Base-by-base conservation (phyloP, 2,329 filamentous ascomycete species). In the Didymella pomorum region DNA sequence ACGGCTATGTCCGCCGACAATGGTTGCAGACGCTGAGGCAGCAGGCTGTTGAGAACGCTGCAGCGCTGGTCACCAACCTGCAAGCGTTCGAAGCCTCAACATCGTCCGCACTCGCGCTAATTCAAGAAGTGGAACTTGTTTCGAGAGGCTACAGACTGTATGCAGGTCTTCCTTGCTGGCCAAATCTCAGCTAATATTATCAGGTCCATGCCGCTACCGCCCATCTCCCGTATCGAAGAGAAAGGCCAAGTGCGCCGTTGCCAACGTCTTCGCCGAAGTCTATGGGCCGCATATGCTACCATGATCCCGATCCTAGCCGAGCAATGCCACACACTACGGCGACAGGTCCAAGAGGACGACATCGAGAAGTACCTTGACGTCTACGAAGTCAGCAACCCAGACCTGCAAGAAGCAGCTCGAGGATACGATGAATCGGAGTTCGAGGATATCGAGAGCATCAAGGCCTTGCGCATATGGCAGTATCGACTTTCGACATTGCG, bases 101-200 rank as follows among this genome's bases (percentile, higher is more conserved):
- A 39, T 88, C 88, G 37, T 89, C 91, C 29, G 90, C 91, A 2
- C 82, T 97, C 54, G 87, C 90, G 35, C 84, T 97, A 60, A 89
- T 97, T 62, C 93, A 97, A 75, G 93, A 97, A 78, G 93, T 97
- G n/a, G 93, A 97, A 79, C 83, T 97, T 29, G 93, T 97, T 25
- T 96, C 93, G 28, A 87, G 93, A 67, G 93, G 93, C 21, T 97
- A 96, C 76, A 85, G 91, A 78, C 83, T 97, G 87, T 92, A 78
- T 76, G 88, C 80, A 18, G 23, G 7, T 2, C 25, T 21, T 14
- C n/a, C n/a, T 2, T n/a, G 2, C 7, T 12, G 2, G 21, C n/a
- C 25, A 3, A 7, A 0, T 7, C 2, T 8, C 10, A 2, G 20
- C 56, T 54, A 20, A 52, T 37, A 9, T 58, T 14, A 39, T 53